These are phyloP conservation scores for Sanghuangporus baumii DNA, from an alignment of 1,284 basidiomycete species.

Conservation along the genomic window DNA sequence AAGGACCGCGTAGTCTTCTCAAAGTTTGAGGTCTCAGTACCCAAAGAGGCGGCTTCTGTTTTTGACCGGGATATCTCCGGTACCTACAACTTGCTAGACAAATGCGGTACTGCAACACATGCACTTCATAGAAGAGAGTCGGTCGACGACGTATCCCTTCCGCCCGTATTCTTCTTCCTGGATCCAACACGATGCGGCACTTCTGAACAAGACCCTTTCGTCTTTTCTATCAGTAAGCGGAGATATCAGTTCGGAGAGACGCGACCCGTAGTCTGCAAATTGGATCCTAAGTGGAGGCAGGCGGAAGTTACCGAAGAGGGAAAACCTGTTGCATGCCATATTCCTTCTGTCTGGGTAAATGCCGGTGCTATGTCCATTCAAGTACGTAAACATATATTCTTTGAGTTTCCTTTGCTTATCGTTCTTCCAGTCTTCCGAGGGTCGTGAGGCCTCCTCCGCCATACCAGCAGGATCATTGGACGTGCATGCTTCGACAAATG, in stretches of 20 bases:
- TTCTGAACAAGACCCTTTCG: conserved; percentile 67
- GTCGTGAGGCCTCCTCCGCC: conserved; percentile 57
- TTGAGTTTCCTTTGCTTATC: too few relatives aligned
- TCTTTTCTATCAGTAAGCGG: conserved; percentile 75
- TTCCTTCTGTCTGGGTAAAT: conserved; percentile 63
- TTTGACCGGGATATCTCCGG: conserved; percentile 84
- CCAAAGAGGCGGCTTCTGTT: conserved; percentile 38
- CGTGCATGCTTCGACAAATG: conserved; percentile 49
- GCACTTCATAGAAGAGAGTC: conserved; percentile 72
- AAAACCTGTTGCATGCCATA: conserved; percentile 42
- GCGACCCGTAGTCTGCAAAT: conserved; percentile 66
- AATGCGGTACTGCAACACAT: conserved; percentile 85
- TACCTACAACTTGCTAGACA: conserved; percentile 71
- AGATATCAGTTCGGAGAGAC: conserved; percentile 78
- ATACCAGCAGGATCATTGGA: conserved; percentile 53
- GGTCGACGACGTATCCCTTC: conserved; percentile 40
- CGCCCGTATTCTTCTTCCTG: conserved; percentile 76
- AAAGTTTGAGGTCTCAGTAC: conserved; percentile 56
- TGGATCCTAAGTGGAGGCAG: conserved; percentile 76
- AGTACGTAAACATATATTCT: conserved; percentile 34
- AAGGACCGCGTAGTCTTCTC: conserved; percentile 67
- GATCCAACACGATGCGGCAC: conserved; percentile 81
- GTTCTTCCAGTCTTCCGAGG: conserved; percentile 36
- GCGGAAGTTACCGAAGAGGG: conserved; percentile 43
- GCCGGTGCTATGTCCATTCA: conserved; percentile 40